These are phyloP conservation scores for Arthromyces matolae DNA, from an alignment of 768 basidiomycete species.

Conservation along the genomic window DNA sequence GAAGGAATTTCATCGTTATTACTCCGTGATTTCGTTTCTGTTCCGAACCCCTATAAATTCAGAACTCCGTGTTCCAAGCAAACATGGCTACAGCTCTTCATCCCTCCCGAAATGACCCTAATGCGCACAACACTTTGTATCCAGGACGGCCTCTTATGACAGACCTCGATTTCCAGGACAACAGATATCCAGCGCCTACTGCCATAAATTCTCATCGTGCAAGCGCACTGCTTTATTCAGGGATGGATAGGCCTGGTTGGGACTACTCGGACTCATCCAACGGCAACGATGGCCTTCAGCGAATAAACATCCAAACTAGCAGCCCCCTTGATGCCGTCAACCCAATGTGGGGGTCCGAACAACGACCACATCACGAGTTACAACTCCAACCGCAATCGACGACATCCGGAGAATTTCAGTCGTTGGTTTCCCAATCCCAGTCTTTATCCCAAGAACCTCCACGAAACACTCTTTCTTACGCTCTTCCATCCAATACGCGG, in stretches of 20 bases:
- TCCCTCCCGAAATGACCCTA: conserved; percentile 38
- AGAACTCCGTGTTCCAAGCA: conserved; percentile 12
- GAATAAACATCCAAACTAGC: conserved; percentile 16
- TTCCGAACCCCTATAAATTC: conserved; percentile 17
- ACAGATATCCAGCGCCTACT: conserved; percentile 45
- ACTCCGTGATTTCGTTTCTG: no score
- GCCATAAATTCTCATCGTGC: conserved; percentile 20
- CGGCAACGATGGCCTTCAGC: conserved; percentile 11
- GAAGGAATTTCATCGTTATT: no score
- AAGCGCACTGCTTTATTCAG: conserved; percentile 27
- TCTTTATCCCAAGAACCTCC: conserved; percentile 32
- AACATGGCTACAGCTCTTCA: conserved; percentile 51
- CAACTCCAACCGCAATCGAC: conserved; percentile 19
- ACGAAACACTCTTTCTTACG: conserved; percentile 41
- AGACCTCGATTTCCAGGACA: conserved; percentile 62
- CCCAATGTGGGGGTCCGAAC: conserved; percentile 21
- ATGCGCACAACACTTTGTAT: conserved; percentile 39
- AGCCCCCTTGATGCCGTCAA: conserved; percentile 16
- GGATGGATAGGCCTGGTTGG: conserved; percentile 26
- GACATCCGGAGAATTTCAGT: conserved; percentile 28
- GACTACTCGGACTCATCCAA: conserved; percentile 18
- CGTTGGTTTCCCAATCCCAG: conserved; percentile 25
- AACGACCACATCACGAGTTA: conserved; percentile 20
- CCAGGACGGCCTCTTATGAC: conserved; percentile 48
- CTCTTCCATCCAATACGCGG: conserved; percentile 40